Percentiles rank a stretch among this genome's conserved stretches.
Evolutionary conservation across 2,329 filamentous ascomycete species (phyloP).

Genomic region (Aureobasidium sp.): DNA sequence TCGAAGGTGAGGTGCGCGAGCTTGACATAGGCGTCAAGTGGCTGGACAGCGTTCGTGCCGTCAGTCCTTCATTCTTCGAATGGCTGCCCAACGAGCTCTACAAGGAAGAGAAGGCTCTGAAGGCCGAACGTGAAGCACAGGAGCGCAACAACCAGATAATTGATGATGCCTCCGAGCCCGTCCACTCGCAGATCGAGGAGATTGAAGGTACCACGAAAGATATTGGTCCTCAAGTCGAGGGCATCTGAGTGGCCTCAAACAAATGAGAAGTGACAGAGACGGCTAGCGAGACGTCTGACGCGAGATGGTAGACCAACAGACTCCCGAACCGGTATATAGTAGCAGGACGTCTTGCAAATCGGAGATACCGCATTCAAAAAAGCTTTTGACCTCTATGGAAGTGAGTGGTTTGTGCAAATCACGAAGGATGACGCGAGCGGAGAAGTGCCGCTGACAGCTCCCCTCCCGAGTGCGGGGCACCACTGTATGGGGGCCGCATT

Average conservation of each 20-base stretch:
- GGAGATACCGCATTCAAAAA: neutral
- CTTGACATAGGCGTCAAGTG: slow-evolving; percentile 27
- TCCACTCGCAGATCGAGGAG: neutral
- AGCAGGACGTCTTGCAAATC: neutral
- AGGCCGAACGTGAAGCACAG: slow-evolving; percentile 7
- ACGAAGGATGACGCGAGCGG: neutral
- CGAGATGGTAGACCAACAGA: neutral
- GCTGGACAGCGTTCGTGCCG: slow-evolving; percentile 34
- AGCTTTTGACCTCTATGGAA: too few relatives aligned
- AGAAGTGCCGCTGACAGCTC: neutral
- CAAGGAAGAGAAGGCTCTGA: slow-evolving; percentile 17
- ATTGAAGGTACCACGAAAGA: neutral
- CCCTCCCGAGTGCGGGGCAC: slow-evolving; percentile 1
- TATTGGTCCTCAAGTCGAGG: neutral
- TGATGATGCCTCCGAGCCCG: neutral
- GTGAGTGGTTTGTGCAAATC: too few relatives aligned
- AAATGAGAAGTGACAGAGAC: neutral
- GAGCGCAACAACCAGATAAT: neutral
- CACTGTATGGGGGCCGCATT: slow-evolving; percentile 1
- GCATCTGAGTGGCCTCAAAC: neutral
- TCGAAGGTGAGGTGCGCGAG: slow-evolving; percentile 31
- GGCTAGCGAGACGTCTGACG: neutral
- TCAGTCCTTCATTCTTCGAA: slow-evolving; percentile 38
- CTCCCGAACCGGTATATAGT: neutral
- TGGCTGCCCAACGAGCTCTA: slow-evolving; percentile 39